These are phyloP conservation scores for Rutidosis leptorrhynchoides DNA, from an alignment of 129 eudicot species.

Conservation along the genomic window DNA sequence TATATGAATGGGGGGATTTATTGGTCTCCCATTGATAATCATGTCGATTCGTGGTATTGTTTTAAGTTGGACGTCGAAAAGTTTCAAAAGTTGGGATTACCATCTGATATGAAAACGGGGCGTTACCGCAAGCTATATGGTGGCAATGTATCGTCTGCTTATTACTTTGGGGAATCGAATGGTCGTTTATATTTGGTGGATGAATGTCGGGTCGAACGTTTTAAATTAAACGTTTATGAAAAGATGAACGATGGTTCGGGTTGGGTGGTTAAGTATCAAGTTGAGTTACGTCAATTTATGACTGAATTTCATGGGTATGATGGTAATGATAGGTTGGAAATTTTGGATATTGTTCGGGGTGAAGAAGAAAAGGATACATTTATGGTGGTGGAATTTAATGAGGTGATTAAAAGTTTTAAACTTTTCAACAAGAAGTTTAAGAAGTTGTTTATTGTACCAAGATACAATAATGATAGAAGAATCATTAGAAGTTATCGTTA, in stretches of 20 bases:
- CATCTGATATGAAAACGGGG: no score
- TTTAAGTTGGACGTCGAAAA: slow-evolving; percentile 24
- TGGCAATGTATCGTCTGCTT: not conserved
- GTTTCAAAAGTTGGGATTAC: not conserved
- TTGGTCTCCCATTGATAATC: slow-evolving; percentile 28
- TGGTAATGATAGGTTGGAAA: not conserved
- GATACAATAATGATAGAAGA: no score
- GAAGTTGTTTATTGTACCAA: slow-evolving; percentile 7
- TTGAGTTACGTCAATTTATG: slow-evolving; percentile 8
- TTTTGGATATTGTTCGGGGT: slow-evolving; percentile 14
- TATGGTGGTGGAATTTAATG: slow-evolving; percentile 23
- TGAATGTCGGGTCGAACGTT: not conserved
- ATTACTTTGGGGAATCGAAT: slow-evolving; percentile 30
- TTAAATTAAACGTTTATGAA: slow-evolving; percentile 20
- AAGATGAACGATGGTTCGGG: slow-evolving; percentile 16
- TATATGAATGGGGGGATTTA: slow-evolving; percentile 29
- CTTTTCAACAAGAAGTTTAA: slow-evolving; percentile 24
- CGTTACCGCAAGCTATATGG: no score
- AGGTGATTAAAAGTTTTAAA: slow-evolving; percentile 12
- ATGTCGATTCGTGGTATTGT: not conserved
- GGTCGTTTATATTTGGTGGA: slow-evolving; percentile 31
- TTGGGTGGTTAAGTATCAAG: slow-evolving; percentile 19
- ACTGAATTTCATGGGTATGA: slow-evolving; percentile 1
- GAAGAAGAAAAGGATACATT: slow-evolving; percentile 23
- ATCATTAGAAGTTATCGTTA: slow-evolving; percentile 3